phyloP scores from a whole-genome alignment of 805 yeast species.

The Wickerhamiella spandovensis region DNA sequence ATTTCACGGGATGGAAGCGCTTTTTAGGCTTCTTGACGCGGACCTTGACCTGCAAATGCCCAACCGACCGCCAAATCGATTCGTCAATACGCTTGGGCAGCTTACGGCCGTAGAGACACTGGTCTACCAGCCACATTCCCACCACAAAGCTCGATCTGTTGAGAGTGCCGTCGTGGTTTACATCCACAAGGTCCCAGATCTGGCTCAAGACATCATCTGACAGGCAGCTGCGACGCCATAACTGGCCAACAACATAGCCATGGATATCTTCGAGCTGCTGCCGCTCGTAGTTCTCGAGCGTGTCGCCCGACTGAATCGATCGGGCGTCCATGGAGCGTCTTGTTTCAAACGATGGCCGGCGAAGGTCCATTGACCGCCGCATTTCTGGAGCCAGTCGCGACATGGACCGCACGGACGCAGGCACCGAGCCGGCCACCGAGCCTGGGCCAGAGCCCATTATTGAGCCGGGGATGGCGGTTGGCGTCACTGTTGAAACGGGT shows the following conservation, averaged over 20 bases:
- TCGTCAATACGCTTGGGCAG: conserved; percentile 58
- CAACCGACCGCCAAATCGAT: conserved; percentile 70
- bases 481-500: not conserved
- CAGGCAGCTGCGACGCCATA: conserved; percentile 71
- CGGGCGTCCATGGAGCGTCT: not conserved
- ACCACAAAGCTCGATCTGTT: conserved; percentile 73
- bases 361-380: not conserved
- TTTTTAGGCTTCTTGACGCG: conserved; percentile 17
- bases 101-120: conserved; percentile 85
- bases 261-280: conserved; percentile 27
- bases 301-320: not conserved
- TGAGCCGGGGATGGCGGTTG: not conserved
- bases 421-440: not conserved
- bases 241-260: conserved; percentile 55
- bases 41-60: conserved; percentile 28
- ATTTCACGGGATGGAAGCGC: not conserved
- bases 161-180: conserved; percentile 50
- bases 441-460: not conserved
- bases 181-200: conserved; percentile 57
- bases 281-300: conserved; percentile 18
- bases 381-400: not conserved
- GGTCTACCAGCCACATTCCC: conserved; percentile 98
- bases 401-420: not conserved
- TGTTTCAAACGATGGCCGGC: not conserved
- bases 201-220: conserved; percentile 45